Percentiles rank a stretch among this genome's conserved stretches.
Evolutionary conservation across 257 asterid species (phyloP).

Genomic region (Nicotiana sylvestris): DNA sequence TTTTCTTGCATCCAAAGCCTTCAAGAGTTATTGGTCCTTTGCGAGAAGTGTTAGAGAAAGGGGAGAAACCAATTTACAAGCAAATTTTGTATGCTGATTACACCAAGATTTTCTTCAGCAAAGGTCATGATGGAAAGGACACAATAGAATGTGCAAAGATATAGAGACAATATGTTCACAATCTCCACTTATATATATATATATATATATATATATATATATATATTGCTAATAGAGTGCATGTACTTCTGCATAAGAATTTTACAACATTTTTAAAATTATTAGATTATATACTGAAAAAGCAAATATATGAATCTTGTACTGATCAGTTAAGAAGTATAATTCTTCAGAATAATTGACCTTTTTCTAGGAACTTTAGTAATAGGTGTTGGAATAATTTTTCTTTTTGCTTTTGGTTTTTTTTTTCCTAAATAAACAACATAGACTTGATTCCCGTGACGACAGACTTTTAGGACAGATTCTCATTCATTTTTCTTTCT

Average conservation of each 20-base stretch:
- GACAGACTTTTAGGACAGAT: no score
- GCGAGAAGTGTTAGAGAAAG: slow-evolving; percentile 17
- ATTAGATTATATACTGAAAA: no score
- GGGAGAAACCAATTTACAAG: slow-evolving; percentile 23
- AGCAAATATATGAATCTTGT: not conserved
- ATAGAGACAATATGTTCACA: not conserved
- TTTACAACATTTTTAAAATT: not conserved
- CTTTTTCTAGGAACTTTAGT: no score
- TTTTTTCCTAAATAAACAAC: no score
- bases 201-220: no score
- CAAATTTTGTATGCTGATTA: slow-evolving; percentile 23
- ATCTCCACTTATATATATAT: not conserved
- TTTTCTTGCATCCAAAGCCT: slow-evolving; percentile 21
- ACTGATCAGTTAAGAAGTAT: not conserved
- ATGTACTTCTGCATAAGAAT: not conserved
- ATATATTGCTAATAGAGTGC: not conserved
- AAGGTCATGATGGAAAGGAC: slow-evolving; percentile 32
- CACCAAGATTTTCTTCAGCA: slow-evolving; percentile 27
- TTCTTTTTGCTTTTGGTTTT: no score
- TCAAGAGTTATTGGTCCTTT: slow-evolving; percentile 20
- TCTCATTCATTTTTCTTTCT: no score
- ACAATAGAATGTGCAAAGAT: slow-evolving; percentile 29
- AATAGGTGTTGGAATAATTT: no score
- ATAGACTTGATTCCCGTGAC: no score
- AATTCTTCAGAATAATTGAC: not conserved